Conservation (phyloP, 139 green algal genomes). For the Chlamydomonas asymmetrica region DNA sequence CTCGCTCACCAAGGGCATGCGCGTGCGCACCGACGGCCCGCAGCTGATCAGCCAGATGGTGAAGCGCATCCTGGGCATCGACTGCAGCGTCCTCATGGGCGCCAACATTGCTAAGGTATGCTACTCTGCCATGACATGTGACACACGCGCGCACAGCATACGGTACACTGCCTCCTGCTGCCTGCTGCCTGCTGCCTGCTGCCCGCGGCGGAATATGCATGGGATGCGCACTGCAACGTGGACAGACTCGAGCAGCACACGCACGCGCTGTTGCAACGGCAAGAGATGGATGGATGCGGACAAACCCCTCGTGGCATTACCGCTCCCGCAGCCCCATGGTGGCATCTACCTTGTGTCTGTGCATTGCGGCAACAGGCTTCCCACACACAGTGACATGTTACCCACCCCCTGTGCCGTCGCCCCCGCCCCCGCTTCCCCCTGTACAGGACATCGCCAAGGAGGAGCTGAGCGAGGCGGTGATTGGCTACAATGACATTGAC, state of each 20-base stretch:
- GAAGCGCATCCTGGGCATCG: slow-evolving; percentile 54
- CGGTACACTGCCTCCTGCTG: neutral
- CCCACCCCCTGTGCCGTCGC: neutral
- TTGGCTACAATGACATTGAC: slow-evolving; percentile 63
- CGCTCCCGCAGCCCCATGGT: no score
- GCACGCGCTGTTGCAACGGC: neutral
- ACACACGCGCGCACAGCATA: slow-evolving; percentile 16
- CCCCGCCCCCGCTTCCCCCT: neutral
- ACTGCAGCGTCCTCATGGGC: slow-evolving; percentile 81
- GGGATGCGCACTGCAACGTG: neutral
- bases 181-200: neutral
- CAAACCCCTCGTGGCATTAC: no score
- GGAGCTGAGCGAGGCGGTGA: slow-evolving; percentile 73
- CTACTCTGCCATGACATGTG: no score
- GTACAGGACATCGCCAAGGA: slow-evolving; percentile 44
- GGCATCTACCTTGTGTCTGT: no score
- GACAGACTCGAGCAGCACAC: neutral
- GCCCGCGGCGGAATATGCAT: neutral
- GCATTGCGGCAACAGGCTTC: no score
- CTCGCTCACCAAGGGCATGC: slow-evolving; percentile 82
- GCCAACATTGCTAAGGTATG: slow-evolving; percentile 77
- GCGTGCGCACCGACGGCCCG: slow-evolving; percentile 69
- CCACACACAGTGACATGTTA: no score
- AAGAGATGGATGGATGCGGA: neutral
- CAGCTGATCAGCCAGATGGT: slow-evolving; percentile 82